Evolutionary conservation across 805 yeast genomes (phyloP).

Genomic region (Hanseniaspora thailandica): DNA sequence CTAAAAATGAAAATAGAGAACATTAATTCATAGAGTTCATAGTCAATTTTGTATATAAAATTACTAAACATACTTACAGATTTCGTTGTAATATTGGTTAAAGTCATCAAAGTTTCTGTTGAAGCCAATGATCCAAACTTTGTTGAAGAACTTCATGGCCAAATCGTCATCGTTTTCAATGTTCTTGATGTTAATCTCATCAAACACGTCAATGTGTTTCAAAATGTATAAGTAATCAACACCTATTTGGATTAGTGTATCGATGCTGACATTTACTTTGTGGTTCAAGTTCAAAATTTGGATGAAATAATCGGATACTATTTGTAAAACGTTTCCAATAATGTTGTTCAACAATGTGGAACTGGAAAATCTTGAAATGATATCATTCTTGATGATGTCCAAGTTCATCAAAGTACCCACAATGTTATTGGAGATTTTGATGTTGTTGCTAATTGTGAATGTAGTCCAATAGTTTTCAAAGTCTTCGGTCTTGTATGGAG

Average conservation of each 20-base stretch:
- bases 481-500: background rate
- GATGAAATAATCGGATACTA: slow-evolving; percentile 4
- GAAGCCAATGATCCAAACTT: background rate
- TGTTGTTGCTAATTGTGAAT: slow-evolving; percentile 1
- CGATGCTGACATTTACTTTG: background rate
- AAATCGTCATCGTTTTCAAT: background rate
- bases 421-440: slow-evolving; percentile 2
- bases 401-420: slow-evolving; percentile 4
- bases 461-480: slow-evolving; percentile 11
- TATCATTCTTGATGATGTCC: slow-evolving; percentile 6
- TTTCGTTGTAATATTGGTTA: slow-evolving; percentile 6
- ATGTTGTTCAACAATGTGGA: background rate
- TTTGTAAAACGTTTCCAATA: background rate
- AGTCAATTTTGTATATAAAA: background rate
- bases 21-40: background rate
- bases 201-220: background rate
- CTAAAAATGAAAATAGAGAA: background rate
- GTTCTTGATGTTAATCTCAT: background rate
- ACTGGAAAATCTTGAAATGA: slow-evolving; percentile 1
- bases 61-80: background rate
- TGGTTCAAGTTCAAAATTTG: background rate
- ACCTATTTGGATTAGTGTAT: slow-evolving; percentile 9
- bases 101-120: slow-evolving; percentile 4
- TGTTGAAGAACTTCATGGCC: background rate
- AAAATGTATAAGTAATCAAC: slow-evolving; percentile 9